phyloP scores from a whole-genome alignment of 2,329 filamentous ascomycete species.

The Stagonosporopsis vannaccii region DNA sequence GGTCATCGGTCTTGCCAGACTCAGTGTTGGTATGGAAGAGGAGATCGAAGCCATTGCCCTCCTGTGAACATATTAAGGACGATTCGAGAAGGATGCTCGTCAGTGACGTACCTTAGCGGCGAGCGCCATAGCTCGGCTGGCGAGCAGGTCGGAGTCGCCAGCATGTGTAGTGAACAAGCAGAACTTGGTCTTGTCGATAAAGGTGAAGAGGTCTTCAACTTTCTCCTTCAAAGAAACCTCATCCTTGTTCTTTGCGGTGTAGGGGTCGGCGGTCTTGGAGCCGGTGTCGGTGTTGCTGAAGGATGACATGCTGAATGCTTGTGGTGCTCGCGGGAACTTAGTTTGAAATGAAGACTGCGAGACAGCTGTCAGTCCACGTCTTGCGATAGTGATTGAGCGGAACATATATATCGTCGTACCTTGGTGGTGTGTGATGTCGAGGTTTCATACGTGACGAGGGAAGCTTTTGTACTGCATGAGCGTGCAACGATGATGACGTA shows the following conservation, averaged over 20 bases:
- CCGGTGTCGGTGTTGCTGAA: constrained; percentile 52
- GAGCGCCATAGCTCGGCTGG: constrained; percentile 86
- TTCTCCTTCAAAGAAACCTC: constrained; percentile 77
- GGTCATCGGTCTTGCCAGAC: constrained; percentile 85
- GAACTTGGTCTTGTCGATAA: constrained; percentile 78
- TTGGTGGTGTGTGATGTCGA: constrained; percentile 12
- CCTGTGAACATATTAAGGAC: constrained; percentile 57
- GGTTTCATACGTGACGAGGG: neutral
- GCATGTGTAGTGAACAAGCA: constrained; percentile 87
- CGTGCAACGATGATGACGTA: constrained; percentile 7
- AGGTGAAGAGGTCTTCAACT: constrained; percentile 74
- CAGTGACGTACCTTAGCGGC: constrained; percentile 70
- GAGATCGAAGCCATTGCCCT: constrained; percentile 78
- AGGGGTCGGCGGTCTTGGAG: constrained; percentile 70
- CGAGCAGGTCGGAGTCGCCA: constrained; percentile 68
- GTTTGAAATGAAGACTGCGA: constrained; percentile 24
- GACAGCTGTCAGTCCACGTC: constrained; percentile 28
- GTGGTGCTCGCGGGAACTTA: constrained; percentile 14
- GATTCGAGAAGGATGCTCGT: neutral
- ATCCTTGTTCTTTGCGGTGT: constrained; percentile 77
- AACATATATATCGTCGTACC: constrained; percentile 22
- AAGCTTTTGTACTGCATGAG: constrained; percentile 9
- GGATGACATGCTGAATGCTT: constrained; percentile 38
- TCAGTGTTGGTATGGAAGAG: constrained; percentile 93
- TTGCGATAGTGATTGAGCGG: constrained; percentile 14